phyloP scores from a whole-genome alignment of 139 green algal genomes.

The Zygnema cylindricum region DNA sequence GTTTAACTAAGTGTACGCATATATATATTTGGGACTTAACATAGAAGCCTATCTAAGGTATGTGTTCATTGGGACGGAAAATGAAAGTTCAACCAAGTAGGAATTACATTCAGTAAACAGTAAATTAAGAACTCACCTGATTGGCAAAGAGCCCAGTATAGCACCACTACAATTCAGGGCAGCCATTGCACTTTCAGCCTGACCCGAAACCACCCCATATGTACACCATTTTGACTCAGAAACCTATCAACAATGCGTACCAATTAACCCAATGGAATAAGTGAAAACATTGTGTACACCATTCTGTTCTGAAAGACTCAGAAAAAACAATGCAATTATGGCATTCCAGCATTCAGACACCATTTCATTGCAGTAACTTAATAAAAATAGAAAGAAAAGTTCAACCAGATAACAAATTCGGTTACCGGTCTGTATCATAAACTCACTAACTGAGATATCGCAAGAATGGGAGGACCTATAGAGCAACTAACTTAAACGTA shows the following conservation, averaged over 20 bases:
- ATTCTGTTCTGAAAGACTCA: too few species aligned
- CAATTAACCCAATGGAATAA: not conserved
- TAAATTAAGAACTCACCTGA: conserved; percentile 41
- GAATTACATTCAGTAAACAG: not conserved
- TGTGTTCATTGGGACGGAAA: not conserved
- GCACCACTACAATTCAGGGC: conserved; percentile 91
- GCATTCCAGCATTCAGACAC: too few species aligned
- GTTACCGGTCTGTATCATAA: too few species aligned
- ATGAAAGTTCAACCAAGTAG: not conserved
- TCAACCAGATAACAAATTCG: too few species aligned
- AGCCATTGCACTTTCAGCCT: conserved; percentile 78
- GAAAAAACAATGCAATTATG: too few species aligned
- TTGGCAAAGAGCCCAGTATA: conserved; percentile 76
- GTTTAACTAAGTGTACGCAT: not conserved
- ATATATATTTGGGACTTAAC: not conserved
- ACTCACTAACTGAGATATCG: too few species aligned
- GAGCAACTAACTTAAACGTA: too few species aligned
- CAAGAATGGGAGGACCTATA: too few species aligned
- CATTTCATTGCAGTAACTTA: too few species aligned
- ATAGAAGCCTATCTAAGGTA: not conserved
- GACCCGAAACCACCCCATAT: too few species aligned
- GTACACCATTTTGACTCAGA: too few species aligned
- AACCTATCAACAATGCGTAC: not conserved
- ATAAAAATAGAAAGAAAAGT: too few species aligned
- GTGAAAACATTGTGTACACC: not conserved